A percentile compares a stretch with the other conserved stretches of the same genome.
phyloP scores from a whole-genome alignment of 2,329 filamentous ascomycete species.

The Phoma herbarum region DNA sequence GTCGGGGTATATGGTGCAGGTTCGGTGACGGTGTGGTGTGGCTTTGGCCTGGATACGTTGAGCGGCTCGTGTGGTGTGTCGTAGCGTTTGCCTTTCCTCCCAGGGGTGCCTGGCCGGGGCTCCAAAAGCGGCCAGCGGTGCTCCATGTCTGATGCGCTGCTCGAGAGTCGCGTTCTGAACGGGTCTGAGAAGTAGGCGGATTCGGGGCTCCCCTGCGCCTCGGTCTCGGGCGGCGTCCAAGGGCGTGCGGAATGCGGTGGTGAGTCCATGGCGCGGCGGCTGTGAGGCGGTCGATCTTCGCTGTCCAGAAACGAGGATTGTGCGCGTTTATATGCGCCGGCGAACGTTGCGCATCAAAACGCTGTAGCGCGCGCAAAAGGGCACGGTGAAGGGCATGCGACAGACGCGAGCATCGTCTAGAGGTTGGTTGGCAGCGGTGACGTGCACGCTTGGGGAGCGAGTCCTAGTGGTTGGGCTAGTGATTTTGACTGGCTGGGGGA shows the following conservation, averaged over 20 bases:
- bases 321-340: constrained; percentile 20
- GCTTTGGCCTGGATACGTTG: constrained; percentile 27
- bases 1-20: constrained; percentile 37
- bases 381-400: constrained; percentile 19
- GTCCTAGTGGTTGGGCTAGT: constrained; percentile 3
- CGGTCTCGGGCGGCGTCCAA: constrained; percentile 45
- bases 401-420: constrained; percentile 12
- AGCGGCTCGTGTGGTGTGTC: constrained; percentile 26
- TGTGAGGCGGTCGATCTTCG: constrained; percentile 22
- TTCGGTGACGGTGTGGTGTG: constrained; percentile 26
- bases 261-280: constrained; percentile 33
- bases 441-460: constrained; percentile 19
- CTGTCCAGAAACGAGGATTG: constrained; percentile 11
- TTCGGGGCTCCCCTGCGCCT: constrained; percentile 23
- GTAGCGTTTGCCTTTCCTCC: constrained; percentile 18
- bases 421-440: constrained; percentile 21
- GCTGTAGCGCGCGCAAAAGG: constrained; percentile 8
- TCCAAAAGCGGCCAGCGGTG: constrained; percentile 24
- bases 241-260: constrained; percentile 36
- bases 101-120: constrained; percentile 11
- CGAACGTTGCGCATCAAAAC: constrained; percentile 9
- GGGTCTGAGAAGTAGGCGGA: constrained; percentile 36
- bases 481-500: constrained; percentile 6
- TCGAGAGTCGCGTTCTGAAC: constrained; percentile 25
- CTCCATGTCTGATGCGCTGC: constrained; percentile 22